These are phyloP conservation scores for Suhomyces xylopsoci DNA, from an alignment of 805 yeast species.

Conservation along the genomic window DNA sequence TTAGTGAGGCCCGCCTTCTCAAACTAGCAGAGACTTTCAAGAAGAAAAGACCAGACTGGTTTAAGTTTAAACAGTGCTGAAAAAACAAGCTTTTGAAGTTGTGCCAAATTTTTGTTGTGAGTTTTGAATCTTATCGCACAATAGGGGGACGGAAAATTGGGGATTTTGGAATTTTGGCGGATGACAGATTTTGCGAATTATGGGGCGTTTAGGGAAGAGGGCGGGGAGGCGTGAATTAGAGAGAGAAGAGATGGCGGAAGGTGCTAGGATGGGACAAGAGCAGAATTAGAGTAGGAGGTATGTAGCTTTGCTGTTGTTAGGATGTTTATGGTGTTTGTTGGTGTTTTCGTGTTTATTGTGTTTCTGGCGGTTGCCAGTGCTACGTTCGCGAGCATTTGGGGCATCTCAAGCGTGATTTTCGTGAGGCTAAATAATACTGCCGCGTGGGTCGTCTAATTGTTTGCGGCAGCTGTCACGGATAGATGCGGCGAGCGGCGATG, in stretches of 20 bases:
- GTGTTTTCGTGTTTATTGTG: not conserved
- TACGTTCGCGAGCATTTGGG: not conserved
- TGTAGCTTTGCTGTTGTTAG: too few species aligned
- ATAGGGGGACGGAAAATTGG: not conserved
- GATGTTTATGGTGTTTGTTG: not conserved
- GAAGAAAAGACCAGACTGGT: not conserved
- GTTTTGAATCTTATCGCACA: slow-evolving; percentile 1
- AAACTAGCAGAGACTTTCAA: not conserved
- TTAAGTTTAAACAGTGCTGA: not conserved
- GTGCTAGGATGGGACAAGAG: not conserved
- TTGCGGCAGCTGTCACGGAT: not conserved
- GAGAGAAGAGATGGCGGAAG: not conserved
- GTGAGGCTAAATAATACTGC: not conserved
- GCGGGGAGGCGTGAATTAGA: not conserved
- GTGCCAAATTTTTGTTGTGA: not conserved
- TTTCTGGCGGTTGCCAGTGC: not conserved
- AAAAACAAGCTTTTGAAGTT: not conserved
- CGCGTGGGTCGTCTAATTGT: not conserved
- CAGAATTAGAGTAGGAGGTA: not conserved
- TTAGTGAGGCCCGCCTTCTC: not conserved
- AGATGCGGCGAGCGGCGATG: not conserved
- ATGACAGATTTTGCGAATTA: not conserved
- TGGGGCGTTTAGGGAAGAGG: not conserved
- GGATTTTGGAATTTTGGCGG: not conserved
- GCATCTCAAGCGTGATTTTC: not conserved